Evolutionary conservation across 768 basidiomycete genomes (phyloP).

Genomic region (Chalciporus piperatus): DNA sequence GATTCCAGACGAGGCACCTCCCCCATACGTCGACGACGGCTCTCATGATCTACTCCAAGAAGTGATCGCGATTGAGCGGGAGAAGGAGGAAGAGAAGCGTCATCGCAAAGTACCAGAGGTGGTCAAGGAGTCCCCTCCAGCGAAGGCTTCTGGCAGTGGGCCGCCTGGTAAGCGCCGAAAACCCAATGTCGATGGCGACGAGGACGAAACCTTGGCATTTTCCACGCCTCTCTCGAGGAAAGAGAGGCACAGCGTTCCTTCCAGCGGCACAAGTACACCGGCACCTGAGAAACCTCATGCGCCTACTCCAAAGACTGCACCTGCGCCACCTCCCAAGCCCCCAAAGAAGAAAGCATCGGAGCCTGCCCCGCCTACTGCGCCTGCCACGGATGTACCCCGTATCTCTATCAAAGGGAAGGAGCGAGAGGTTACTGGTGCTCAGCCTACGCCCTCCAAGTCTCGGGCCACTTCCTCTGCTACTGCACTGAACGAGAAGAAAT

Average conservation of each 20-base stretch:
- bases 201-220: slow-evolving; percentile 57
- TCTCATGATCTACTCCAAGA: slow-evolving; percentile 79
- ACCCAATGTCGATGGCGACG: slow-evolving; percentile 45
- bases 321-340: slow-evolving; percentile 30
- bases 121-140: slow-evolving; percentile 35
- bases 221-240: slow-evolving; percentile 61
- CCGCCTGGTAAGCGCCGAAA: slow-evolving; percentile 61
- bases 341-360: slow-evolving; percentile 47
- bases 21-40: slow-evolving; percentile 76
- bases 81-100: slow-evolving; percentile 55
- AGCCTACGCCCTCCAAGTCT: slow-evolving; percentile 37
- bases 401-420: slow-evolving; percentile 73
- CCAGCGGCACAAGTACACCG: slow-evolving; percentile 42
- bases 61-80: slow-evolving; percentile 75
- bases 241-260: slow-evolving; percentile 30
- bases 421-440: slow-evolving; percentile 44
- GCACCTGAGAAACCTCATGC: slow-evolving; percentile 34
- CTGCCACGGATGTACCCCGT: slow-evolving; percentile 30
- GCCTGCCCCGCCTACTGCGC: slow-evolving; percentile 16
- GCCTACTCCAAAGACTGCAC: slow-evolving; percentile 24
- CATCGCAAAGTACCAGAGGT: slow-evolving; percentile 42
- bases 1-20: slow-evolving; percentile 47
- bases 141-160: slow-evolving; percentile 37
- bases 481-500: slow-evolving; percentile 81
- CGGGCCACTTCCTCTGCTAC: slow-evolving; percentile 39